Evolutionary conservation across 2,329 filamentous ascomycete species (phyloP), one percentile per base, ranked within the genome.

Genomic region (Dothistroma pini): DNA sequence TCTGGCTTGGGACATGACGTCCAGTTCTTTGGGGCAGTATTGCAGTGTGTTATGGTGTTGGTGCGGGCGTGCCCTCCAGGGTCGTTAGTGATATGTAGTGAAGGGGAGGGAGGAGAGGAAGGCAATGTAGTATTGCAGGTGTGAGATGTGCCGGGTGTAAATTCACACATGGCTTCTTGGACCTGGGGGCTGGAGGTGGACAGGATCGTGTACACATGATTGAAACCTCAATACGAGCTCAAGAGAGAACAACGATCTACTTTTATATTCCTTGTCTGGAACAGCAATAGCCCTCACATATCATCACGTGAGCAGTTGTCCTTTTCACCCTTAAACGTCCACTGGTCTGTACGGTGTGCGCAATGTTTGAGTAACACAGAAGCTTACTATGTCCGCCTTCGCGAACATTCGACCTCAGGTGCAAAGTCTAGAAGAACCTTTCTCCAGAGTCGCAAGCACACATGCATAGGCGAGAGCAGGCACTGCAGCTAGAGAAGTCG

Each of bases 121-220:
- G 35, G 16, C 11, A 38, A 11, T 19, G 16, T n/a, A 44, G 16
- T n/a, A 44, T 52, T 57, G 50, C 61, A 63, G 16, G 61, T 54
- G 57, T 63, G 57, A 16, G 47, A 10, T 12, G 54, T 60, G 38
- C 54, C 57, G 31, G 34, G 12, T 25, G 49, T 51, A 54, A 56
- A 57, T 56, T 63, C 57, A 35, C 61, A 60, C 61, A 63, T 60
- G 8, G 31, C 58, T 6, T 11, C 35, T 51, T 29, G n/a, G 16
- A 12, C 25, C 3, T 58, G 48, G 12, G 29, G 19, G 48, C 25
- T 6, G 25, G n/a, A n/a, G 25, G 25, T 29, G 25, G 25, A 29
- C 6, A 29, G 25, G 25, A 29, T 29, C 25, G 25, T 29, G 25
- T 29, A 29, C 25, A 29, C 3, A 29, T 29, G 25, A 6, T 29